A percentile compares a stretch with the other conserved stretches of the same genome.
These are phyloP conservation scores for Prillingera fragicola DNA, from an alignment of 1,284 basidiomycete genomes.

Conservation along the genomic window DNA sequence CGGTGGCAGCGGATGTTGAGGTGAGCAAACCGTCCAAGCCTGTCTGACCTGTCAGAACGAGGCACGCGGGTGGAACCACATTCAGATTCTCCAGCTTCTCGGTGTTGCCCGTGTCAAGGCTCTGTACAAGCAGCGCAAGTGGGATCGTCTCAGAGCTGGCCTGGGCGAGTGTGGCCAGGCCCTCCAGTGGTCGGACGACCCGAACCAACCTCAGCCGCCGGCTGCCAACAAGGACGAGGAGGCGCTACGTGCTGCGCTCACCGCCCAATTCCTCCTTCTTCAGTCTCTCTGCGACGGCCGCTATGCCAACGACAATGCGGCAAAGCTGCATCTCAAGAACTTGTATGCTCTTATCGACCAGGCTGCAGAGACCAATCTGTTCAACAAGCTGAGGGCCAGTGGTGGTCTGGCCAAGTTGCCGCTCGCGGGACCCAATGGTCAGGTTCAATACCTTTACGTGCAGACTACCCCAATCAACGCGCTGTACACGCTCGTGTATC, in stretches of 20 bases:
- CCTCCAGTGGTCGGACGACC: slow-evolving; percentile 2
- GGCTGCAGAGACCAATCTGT: slow-evolving; percentile 17
- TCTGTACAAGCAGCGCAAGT: slow-evolving; percentile 29
- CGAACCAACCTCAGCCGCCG: background rate
- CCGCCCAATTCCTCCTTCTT: slow-evolving; percentile 28
- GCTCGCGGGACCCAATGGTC: no score
- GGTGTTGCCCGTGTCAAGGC: slow-evolving; percentile 22
- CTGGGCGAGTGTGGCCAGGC: slow-evolving; percentile 15
- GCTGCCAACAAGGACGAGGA: background rate
- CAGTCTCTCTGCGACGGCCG: slow-evolving; percentile 32
- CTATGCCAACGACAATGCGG: slow-evolving; percentile 22
- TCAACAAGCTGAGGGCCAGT: slow-evolving; percentile 13
- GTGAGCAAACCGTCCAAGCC: slow-evolving; percentile 13
- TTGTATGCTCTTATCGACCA: slow-evolving; percentile 34
- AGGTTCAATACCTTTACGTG: slow-evolving; percentile 21
- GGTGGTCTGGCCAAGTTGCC: slow-evolving; percentile 32
- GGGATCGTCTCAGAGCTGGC: slow-evolving; percentile 26
- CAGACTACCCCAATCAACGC: slow-evolving; percentile 37
- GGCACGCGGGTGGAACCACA: slow-evolving; percentile 18
- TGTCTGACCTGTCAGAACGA: slow-evolving; percentile 17
- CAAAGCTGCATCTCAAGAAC: slow-evolving; percentile 21
- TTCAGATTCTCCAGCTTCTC: slow-evolving; percentile 22
- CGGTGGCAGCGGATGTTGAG: slow-evolving; percentile 19
- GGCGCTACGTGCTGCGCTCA: background rate
- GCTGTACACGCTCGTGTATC: slow-evolving; percentile 30